Evolutionary conservation across 2,329 filamentous ascomycete species (phyloP), one percentile per base, ranked within the genome.

Genomic region (Xylariaceae sp.): DNA sequence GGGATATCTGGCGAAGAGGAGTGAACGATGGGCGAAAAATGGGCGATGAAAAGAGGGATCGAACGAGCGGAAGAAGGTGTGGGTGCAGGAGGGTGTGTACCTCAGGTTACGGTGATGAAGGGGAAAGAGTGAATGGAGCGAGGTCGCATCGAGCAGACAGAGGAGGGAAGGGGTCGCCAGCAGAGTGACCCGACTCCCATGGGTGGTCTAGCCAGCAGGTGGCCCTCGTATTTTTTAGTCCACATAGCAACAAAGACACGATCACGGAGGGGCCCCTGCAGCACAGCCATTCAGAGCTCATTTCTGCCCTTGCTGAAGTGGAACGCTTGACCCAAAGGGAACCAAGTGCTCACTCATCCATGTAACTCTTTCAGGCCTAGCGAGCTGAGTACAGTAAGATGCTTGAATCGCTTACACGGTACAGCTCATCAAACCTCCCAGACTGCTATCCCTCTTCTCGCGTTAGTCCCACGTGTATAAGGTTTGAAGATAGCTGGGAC

Each of bases 201-300:
- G n/a, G n/a, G n/a, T n/a, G n/a, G n/a, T n/a, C n/a, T n/a, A n/a
- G n/a, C n/a, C n/a, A n/a, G 12, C 13, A 12, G 4, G 33, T 35
- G 6, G 33, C 7, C 37, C 37, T 39, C 37, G 37, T 39, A 39
- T 39, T 31, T 32, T 31, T 39, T 33, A 39, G 30, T 39, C 37
- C 33, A 39, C 30, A 39, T 9, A 34, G 37, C 37, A 39, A 39
- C 37, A 39, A 34, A 39, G 15, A 26, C 19, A 17, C 19, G 12
- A 19, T 7, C 18, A 32, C 13, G 13, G 8, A n/a, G 30, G 13
- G 16, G 6, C 13, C 6, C 13, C 33, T 9, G 33, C 33, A 12
- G 19, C 19, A 19, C 34, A 37, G 34, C 34, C 34, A 37, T 17
- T 37, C 4, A 37, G 34, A 9, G 19, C 11, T 17, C 33, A 17